Conservation (phyloP, 2,329 filamentous ascomycete genomes). For the Phaeoacremonium minimum region DNA sequence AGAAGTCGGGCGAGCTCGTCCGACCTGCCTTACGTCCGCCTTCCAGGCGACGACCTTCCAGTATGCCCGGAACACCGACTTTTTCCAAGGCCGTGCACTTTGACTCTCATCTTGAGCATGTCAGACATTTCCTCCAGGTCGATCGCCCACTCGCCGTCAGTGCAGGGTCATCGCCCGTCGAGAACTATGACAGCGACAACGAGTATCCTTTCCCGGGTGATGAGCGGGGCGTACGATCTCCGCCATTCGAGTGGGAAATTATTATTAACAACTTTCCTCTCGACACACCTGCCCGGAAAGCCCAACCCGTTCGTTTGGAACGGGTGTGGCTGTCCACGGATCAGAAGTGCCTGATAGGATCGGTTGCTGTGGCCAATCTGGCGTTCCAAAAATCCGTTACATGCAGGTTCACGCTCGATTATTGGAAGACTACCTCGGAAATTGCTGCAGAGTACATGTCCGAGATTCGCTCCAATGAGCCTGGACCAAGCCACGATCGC, state of each 20-base stretch:
- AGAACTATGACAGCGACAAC: conserved; percentile 78
- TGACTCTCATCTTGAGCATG: conserved; percentile 92
- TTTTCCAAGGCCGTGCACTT: conserved; percentile 98
- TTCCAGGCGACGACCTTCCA: conserved; percentile 79
- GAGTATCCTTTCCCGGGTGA: conserved; percentile 80
- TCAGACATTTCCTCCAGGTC: conserved; percentile 90
- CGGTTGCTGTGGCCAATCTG: conserved; percentile 80
- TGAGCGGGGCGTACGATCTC: conserved; percentile 35
- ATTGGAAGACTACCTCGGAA: conserved; percentile 98
- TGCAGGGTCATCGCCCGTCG: conserved; percentile 85
- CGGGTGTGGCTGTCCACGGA: conserved; percentile 82
- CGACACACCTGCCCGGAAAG: conserved; percentile 57
- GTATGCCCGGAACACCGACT: conserved; percentile 95
- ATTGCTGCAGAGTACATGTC: conserved; percentile 83
- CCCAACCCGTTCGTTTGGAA: conserved; percentile 73
- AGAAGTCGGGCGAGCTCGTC: conserved; percentile 97
- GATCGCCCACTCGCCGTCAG: conserved; percentile 95
- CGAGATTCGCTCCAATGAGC: conserved; percentile 66
- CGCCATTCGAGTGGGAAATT: conserved; percentile 82
- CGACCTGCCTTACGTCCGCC: conserved; percentile 81
- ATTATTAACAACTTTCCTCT: conserved; percentile 77
- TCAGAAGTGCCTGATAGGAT: conserved; percentile 81
- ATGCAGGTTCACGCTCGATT: conserved; percentile 94
- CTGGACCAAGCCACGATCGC: conserved; percentile 67
- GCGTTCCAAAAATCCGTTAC: conserved; percentile 84